Evolutionary conservation across 257 asterid genomes (phyloP).

Genomic region (Nemophila menziesii): DNA sequence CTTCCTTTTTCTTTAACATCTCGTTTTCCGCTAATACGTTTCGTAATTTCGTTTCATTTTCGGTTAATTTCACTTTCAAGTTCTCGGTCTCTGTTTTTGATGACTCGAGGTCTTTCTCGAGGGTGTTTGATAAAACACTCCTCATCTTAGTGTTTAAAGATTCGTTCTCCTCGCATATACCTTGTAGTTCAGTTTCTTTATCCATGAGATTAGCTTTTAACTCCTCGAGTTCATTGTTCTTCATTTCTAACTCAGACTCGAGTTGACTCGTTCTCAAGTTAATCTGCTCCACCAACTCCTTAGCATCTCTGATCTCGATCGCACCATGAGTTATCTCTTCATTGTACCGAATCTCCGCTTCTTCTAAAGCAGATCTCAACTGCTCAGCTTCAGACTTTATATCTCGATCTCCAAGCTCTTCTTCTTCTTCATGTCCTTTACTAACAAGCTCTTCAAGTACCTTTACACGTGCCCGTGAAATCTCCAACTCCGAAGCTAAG

Average conservation of each 20-base stretch:
- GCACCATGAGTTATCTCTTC: slow-evolving; percentile 43
- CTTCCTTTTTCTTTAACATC: slow-evolving; percentile 33
- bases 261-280: slow-evolving; percentile 32
- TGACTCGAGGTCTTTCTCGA: slow-evolving; percentile 26
- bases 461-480: slow-evolving; percentile 52
- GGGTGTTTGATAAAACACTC: slow-evolving; percentile 19
- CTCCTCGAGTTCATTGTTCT: slow-evolving; percentile 52
- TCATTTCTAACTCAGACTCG: slow-evolving; percentile 45
- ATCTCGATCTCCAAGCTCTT: slow-evolving; percentile 10
- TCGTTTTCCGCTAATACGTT: slow-evolving; percentile 38
- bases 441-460: slow-evolving; percentile 47
- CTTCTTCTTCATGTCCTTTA: slow-evolving; percentile 22
- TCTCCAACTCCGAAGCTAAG: slow-evolving; percentile 44
- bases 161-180: slow-evolving; percentile 78
- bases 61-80: slow-evolving; percentile 31
- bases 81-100: slow-evolving; percentile 26
- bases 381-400: slow-evolving; percentile 44
- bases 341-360: slow-evolving; percentile 42
- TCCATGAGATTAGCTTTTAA: slow-evolving; percentile 78
- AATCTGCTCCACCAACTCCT: slow-evolving; percentile 41
- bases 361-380: slow-evolving; percentile 48
- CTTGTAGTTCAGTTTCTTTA: slow-evolving; percentile 80
- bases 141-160: slow-evolving; percentile 32
- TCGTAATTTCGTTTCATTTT: slow-evolving; percentile 40
- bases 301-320: slow-evolving; percentile 31